phyloP scores from a whole-genome alignment of 2,329 filamentous ascomycete genomes.

The Alternaria postmessia region DNA sequence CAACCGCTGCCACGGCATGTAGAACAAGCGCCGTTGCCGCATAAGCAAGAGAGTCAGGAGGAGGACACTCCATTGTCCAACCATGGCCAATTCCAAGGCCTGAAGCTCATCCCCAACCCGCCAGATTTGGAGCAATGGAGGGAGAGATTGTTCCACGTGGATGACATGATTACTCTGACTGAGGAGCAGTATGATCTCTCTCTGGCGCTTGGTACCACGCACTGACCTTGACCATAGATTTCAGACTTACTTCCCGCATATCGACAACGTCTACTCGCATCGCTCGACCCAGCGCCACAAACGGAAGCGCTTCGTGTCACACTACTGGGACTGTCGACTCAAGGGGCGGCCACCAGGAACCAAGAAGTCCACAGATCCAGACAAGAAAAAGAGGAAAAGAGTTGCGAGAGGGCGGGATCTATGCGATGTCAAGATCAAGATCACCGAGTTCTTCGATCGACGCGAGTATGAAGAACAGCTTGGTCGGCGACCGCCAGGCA shows the following conservation, averaged over 20 bases:
- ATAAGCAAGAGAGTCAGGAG: slow-evolving; percentile 10
- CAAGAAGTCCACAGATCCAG: slow-evolving; percentile 79
- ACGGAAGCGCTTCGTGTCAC: slow-evolving; percentile 80
- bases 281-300: slow-evolving; percentile 83
- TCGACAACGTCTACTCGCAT: slow-evolving; percentile 86
- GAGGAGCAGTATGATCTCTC: slow-evolving; percentile 70
- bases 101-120: slow-evolving; percentile 69
- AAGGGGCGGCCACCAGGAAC: slow-evolving; percentile 82
- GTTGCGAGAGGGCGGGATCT: slow-evolving; percentile 77
- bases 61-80: slow-evolving; percentile 54
- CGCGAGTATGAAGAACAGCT: slow-evolving; percentile 49
- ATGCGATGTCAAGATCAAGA: slow-evolving; percentile 89
- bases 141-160: slow-evolving; percentile 76
- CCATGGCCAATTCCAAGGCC: slow-evolving; percentile 61
- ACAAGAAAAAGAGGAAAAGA: slow-evolving; percentile 83
- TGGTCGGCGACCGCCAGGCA: slow-evolving; percentile 36
- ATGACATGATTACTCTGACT: slow-evolving; percentile 74
- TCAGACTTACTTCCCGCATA: slow-evolving; percentile 81
- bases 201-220: not conserved
- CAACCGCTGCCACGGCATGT: slow-evolving; percentile 23
- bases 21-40: slow-evolving; percentile 11
- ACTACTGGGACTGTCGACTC: slow-evolving; percentile 85
- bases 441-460: slow-evolving; percentile 77
- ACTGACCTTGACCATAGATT: slow-evolving; percentile 61
- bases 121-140: slow-evolving; percentile 75